Conservation (phyloP, 768 basidiomycete genomes). For the Gymnopilus junonius region DNA sequence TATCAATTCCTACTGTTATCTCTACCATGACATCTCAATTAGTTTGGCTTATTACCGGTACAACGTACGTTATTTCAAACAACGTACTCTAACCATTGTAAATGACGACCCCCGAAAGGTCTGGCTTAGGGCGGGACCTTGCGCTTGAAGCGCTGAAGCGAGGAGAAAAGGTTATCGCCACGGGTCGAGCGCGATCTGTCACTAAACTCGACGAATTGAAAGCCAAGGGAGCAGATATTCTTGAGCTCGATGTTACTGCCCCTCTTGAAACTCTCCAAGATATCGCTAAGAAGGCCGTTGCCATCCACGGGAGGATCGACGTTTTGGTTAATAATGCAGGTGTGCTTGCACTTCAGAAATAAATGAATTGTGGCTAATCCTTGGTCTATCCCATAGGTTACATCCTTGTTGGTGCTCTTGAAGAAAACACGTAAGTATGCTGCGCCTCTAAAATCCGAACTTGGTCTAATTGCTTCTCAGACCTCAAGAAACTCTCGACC, state of each 20-base stretch:
- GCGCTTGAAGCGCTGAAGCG: conserved; percentile 45
- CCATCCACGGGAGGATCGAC: conserved; percentile 45
- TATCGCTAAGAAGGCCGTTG: conserved; percentile 39
- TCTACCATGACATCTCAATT: conserved; percentile 27
- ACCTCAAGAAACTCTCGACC: conserved; percentile 44
- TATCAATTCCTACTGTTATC: too few relatives aligned
- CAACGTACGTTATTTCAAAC: conserved; percentile 25
- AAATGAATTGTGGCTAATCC: not conserved
- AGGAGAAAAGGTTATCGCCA: conserved; percentile 54
- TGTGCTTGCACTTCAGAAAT: not conserved
- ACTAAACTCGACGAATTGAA: conserved; percentile 43
- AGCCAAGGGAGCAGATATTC: conserved; percentile 38
- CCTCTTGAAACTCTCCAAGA: conserved; percentile 37
- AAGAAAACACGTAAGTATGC: conserved; percentile 35
- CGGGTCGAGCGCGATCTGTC: conserved; percentile 42
- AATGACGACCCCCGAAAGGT: too few relatives aligned
- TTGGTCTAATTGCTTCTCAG: too few relatives aligned
- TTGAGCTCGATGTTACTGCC: conserved; percentile 41
- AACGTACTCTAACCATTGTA: too few relatives aligned
- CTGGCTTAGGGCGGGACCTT: conserved; percentile 44
- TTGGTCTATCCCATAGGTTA: conserved; percentile 31
- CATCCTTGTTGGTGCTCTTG: conserved; percentile 36
- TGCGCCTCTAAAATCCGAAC: not conserved
- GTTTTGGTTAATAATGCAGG: conserved; percentile 54
- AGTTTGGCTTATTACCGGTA: conserved; percentile 35